These are phyloP conservation scores for Fusarium mundagurra DNA, from an alignment of 2,329 filamentous ascomycete genomes.

Conservation along the genomic window DNA sequence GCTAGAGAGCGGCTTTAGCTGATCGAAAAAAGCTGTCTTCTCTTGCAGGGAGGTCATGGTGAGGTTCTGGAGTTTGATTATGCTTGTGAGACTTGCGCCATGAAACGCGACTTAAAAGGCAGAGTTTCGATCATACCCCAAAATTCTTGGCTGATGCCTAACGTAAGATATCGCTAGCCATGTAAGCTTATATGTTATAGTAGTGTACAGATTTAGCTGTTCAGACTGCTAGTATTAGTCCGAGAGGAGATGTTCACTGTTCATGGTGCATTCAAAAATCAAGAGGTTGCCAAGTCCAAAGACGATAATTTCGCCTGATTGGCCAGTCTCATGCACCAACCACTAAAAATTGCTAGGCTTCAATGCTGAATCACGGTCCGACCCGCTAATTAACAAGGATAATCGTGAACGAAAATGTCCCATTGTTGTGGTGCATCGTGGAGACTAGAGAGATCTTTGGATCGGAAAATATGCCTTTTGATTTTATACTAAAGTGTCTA, in stretches of 20 bases:
- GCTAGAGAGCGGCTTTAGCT: constrained; percentile 50
- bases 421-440: too few species aligned
- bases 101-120: not conserved
- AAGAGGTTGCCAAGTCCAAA: not conserved
- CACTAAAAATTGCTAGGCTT: constrained; percentile 32
- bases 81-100: not conserved
- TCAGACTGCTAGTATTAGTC: not conserved
- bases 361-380: constrained; percentile 24
- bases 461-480: not conserved
- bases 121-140: not conserved
- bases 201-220: not conserved
- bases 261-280: not conserved
- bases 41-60: constrained; percentile 48
- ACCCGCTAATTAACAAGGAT: constrained; percentile 2
- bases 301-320: constrained; percentile 8
- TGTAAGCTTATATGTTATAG: constrained; percentile 1
- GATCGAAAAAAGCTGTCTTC: constrained; percentile 59
- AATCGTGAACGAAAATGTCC: not conserved
- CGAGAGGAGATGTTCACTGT: not conserved
- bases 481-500: not conserved
- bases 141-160: not conserved
- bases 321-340: constrained; percentile 3
- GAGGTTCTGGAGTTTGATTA: not conserved
- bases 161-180: not conserved
- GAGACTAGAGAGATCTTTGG: not conserved